Evolutionary conservation across 768 basidiomycete genomes (phyloP).

Genomic region (Podaxis pistillaris): DNA sequence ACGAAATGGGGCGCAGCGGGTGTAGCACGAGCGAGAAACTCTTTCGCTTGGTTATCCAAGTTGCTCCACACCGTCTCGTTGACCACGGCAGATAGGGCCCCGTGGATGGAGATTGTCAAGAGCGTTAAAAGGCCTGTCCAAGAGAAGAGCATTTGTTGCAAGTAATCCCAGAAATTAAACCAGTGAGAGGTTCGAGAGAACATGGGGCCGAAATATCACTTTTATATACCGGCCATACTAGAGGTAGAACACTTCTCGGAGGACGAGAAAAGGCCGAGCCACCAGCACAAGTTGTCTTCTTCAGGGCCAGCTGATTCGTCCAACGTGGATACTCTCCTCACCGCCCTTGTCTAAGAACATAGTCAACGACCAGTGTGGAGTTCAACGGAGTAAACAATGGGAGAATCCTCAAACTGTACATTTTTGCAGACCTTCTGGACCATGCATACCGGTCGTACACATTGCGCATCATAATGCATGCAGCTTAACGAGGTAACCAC

Average conservation of each 20-base stretch:
- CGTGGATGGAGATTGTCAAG: constrained; percentile 1
- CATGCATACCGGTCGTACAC: neutral
- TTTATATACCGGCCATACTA: neutral
- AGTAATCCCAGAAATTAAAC: neutral
- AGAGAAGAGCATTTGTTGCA: neutral
- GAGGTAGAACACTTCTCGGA: neutral
- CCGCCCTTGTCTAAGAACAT: neutral
- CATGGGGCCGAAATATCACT: neutral
- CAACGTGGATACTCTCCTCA: neutral
- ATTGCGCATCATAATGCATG: neutral
- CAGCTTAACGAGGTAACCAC: neutral
- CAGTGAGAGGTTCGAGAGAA: neutral
- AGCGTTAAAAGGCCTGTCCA: neutral
- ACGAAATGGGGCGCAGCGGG: constrained; percentile 53
- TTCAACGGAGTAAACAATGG: neutral
- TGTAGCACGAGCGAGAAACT: constrained; percentile 34
- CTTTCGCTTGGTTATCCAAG: constrained; percentile 29
- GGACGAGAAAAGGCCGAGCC: constrained; percentile 3
- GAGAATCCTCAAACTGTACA: neutral
- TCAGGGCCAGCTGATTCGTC: neutral
- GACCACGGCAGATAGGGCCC: neutral
- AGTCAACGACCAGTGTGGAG: neutral
- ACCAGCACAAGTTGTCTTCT: neutral
- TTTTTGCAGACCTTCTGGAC: neutral
- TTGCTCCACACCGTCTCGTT: constrained; percentile 13